Percentiles rank a stretch among this genome's conserved stretches.
phyloP scores from a whole-genome alignment of 1,284 basidiomycete genomes.

The Schizophyllum commune region DNA sequence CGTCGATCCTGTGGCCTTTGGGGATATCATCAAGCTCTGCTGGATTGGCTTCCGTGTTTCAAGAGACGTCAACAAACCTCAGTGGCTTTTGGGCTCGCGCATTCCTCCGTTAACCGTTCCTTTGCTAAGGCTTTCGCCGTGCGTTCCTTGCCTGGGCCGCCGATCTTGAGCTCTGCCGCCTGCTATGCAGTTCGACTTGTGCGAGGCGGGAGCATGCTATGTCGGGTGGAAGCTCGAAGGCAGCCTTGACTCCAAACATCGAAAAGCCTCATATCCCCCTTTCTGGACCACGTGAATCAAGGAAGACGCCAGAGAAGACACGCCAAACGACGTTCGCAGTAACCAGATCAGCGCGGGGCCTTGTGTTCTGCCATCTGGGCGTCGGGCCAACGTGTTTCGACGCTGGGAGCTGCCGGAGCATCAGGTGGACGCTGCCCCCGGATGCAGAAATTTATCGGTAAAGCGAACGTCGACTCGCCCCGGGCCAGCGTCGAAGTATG shows the following conservation, averaged over 20 bases:
- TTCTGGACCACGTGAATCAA: neutral
- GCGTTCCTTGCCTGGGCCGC: neutral
- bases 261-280: neutral
- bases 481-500: neutral
- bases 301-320: neutral
- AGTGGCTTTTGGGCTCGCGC: neutral
- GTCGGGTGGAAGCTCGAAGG: neutral
- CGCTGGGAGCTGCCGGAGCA: neutral
- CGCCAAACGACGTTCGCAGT: neutral
- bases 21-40: neutral
- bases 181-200: neutral
- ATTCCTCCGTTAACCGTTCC: neutral
- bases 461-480: neutral
- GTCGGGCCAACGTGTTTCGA: neutral
- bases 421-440: neutral
- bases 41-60: neutral
- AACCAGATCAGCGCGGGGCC: neutral
- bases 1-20: neutral
- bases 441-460: neutral
- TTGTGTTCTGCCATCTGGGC: neutral
- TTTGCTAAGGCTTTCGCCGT: neutral
- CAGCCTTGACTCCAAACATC: neutral
- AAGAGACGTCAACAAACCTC: neutral
- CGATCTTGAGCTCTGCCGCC: neutral
- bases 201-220: neutral